These are phyloP conservation scores for Pirum gemmata DNA, from an alignment of 78 protist species.

Conservation along the genomic window DNA sequence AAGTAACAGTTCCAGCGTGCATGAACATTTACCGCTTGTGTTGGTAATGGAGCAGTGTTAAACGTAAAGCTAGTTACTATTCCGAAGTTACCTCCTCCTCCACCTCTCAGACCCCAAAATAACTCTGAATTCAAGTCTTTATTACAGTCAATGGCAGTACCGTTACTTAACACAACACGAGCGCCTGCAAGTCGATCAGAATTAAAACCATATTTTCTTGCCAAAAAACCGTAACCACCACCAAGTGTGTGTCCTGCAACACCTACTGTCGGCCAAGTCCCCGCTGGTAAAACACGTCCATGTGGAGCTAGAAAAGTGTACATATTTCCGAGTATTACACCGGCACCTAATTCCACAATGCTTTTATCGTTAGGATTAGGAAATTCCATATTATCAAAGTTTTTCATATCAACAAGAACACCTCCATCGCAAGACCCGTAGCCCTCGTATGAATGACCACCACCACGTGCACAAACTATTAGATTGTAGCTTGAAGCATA, in stretches of 20 bases:
- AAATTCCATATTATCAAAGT: too few species aligned
- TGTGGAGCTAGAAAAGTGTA: neutral
- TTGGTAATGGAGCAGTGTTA: neutral
- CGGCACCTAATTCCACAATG: neutral
- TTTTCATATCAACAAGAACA: too few species aligned
- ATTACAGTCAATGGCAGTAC: neutral
- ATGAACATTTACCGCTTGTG: neutral
- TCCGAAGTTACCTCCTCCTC: constrained; percentile 33
- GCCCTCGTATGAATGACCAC: too few species aligned
- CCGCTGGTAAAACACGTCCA: neutral
- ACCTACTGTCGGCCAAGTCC: neutral
- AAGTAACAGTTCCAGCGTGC: neutral
- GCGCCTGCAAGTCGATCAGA: neutral
- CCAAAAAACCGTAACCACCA: constrained; percentile 1
- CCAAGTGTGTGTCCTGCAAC: constrained; percentile 13
- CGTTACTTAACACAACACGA: constrained; percentile 1
- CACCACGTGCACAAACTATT: too few species aligned
- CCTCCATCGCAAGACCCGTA: too few species aligned
- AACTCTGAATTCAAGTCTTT: neutral
- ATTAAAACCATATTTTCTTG: constrained; percentile 12
- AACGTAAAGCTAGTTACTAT: neutral
- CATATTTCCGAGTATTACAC: neutral
- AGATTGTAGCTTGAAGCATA: too few species aligned
- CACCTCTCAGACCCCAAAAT: constrained; percentile 24
- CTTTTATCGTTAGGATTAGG: too few species aligned